These are phyloP conservation scores for Xylaria sp. DNA, from an alignment of 495 filamentous ascomycete genomes.

Conservation along the genomic window DNA sequence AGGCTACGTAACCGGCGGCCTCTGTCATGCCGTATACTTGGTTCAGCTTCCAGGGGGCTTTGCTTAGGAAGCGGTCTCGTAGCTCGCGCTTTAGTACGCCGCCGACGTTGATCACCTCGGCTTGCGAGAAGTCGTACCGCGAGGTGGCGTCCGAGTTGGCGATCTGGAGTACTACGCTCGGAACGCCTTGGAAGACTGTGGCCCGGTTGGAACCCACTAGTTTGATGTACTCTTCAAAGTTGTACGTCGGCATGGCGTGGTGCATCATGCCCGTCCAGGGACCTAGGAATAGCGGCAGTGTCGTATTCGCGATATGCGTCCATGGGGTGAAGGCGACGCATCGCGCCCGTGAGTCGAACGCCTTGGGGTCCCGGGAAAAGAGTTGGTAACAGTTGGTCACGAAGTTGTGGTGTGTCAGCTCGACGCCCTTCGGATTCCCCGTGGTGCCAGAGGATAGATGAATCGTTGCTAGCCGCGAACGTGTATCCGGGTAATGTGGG, in stretches of 20 bases:
- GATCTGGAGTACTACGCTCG: conserved; percentile 37
- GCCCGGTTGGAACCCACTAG: conserved; percentile 34
- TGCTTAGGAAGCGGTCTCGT: conserved; percentile 25
- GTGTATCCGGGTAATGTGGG: conserved; percentile 43
- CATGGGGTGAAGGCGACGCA: conserved; percentile 49
- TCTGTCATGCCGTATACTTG: conserved; percentile 44
- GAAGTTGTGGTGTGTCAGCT: conserved; percentile 75
- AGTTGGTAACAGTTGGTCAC: conserved; percentile 61
- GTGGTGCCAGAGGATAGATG: conserved; percentile 66
- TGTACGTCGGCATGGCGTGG: conserved; percentile 40
- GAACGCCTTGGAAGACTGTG: conserved; percentile 37
- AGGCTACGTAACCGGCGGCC: conserved; percentile 40
- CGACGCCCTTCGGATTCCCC: conserved; percentile 79
- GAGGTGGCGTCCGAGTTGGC: conserved; percentile 32
- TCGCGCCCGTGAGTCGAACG: conserved; percentile 36
- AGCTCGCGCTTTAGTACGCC: conserved; percentile 32
- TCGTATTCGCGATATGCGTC: conserved; percentile 49
- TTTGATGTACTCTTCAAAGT: conserved; percentile 32
- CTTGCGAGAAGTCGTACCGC: conserved; percentile 34
- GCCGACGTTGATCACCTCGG: conserved; percentile 36
- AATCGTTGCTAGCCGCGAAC: conserved; percentile 34
- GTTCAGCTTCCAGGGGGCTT: conserved; percentile 34
- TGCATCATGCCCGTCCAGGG: conserved; percentile 40
- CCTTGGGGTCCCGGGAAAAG: conserved; percentile 39
- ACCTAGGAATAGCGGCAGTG: conserved; percentile 43